These are phyloP conservation scores for Ceratocystis lukuohia DNA, from an alignment of 2,329 filamentous ascomycete species.

Conservation along the genomic window DNA sequence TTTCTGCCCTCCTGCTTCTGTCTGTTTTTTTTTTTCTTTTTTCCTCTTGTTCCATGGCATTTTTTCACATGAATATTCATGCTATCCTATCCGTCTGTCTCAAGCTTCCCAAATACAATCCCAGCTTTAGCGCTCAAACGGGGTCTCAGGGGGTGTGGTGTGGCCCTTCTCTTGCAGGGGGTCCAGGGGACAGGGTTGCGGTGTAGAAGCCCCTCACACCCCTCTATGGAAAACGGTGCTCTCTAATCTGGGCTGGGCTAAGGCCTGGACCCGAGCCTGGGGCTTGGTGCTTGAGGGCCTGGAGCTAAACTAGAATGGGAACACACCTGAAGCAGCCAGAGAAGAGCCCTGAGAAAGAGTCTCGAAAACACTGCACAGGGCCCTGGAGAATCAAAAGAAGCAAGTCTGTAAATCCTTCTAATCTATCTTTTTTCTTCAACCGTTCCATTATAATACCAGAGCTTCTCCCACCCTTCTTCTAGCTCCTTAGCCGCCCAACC, in stretches of 20 bases:
- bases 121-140: not conserved
- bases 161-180: not conserved
- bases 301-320: not conserved
- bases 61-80: not conserved
- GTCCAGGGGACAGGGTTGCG: not conserved
- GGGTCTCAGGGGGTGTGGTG: not conserved
- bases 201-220: not conserved
- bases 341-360: not conserved
- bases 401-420: not conserved
- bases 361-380: not conserved
- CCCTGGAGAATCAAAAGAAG: not conserved
- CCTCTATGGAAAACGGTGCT: not conserved
- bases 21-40: not conserved
- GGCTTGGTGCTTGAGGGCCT: not conserved
- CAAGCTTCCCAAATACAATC: not conserved
- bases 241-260: not conserved
- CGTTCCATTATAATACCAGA: constrained; percentile 14
- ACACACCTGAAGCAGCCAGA: not conserved
- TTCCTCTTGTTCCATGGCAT: not conserved
- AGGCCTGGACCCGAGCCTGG: not conserved
- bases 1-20: not conserved
- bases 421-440: constrained; percentile 1
- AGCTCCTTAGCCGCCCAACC: constrained; percentile 8
- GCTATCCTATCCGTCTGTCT: not conserved
- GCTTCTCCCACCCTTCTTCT: constrained; percentile 8